Evolutionary conservation across 2,329 filamentous ascomycete genomes (phyloP), one percentile per base, ranked within the genome.

Genomic region (Podosphaera aphanis): DNA sequence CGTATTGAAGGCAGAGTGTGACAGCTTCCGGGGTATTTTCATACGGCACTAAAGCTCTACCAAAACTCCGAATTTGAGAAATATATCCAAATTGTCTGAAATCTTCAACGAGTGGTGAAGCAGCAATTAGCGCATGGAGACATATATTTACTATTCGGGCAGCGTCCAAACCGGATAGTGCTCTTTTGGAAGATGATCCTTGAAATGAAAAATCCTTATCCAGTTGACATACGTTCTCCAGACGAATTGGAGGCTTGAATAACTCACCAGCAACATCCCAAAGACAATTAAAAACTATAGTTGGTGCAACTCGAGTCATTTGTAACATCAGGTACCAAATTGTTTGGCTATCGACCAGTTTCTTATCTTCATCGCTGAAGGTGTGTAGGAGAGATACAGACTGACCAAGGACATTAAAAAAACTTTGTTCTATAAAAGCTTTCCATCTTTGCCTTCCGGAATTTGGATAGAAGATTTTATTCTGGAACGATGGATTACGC

Each of bases 261-360:
- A 79, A 61, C 41, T 65, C 65, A 6, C 66, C 68, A 1, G 74
- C 65, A 5, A 72, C 71, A 50, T 72, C 63, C 77, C 77, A 81
- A 4, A 80, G 62, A 52, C 72, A 75, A 54, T 78, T 70, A 44
- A 77, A 69, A 2, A 79, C 72, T 18, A 78, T 56, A 41, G 63
- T 71, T 3, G 73, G 71, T 15, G 68, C 66, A 37, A 68, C 66
- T 43, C 71, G 64, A 4, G 69, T 74, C 58, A 79, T 61, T 47
- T 70, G 68, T 46, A 75, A 60, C 66, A 76, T 74, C 53, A 69
- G 72, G 54, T 74, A 77, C 72, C 70, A 79, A 1, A 75, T 60
- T 13, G 68, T 71, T 44, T 73, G 71, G 1, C 73, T 76, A 56
- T 78, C 72, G 46, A 73, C 66, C 0, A 74, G 56, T 39, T 67